Evolutionary conservation across 176 grass and related monocot genomes (phyloP), one percentile per base, ranked within the genome.

Genomic region (Hyparrhenia diplandra): DNA sequence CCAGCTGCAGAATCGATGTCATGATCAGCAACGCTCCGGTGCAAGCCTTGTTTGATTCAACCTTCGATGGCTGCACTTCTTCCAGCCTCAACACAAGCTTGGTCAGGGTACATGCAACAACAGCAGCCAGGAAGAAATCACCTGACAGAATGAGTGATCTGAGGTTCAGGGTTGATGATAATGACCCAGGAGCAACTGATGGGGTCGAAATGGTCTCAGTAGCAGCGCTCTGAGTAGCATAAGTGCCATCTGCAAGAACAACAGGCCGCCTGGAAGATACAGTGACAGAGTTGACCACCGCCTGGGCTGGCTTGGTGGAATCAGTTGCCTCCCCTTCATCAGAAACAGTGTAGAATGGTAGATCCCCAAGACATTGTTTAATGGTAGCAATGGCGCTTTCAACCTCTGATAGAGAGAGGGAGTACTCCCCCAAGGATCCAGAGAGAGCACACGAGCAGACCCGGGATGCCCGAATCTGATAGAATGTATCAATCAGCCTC

Each of bases 351-450:
- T 85, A 91, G 51, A 91, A 94, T n/a, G 92, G 92, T 10, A 94
- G 68, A 52, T 94, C 84, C 1, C 92, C 92, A 57, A 94, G 75
- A 54, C 89, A 89, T 43, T 94, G 92, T 37, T 85, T 94, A 72
- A 94, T 94, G 35, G 89, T 89, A 32, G 86, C 35, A 45, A 94
- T 83, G 45, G 92, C 84, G 2, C 84, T 84, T 73, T 94, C 86
- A 1, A 91, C 92, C 84, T 94, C 92, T 41, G 92, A 84, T 39
- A 89, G 77, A 0, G 84, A 91, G 62, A 94, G 89, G 58, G 92
- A 94, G 78, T 94, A 94, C 74, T 94, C 92, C 2, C n/a, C 92
- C 92, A 43, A 94, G 85, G 60, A 94, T 94, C 92, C 92, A 94
- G 36, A 94, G n/a, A n/a, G 78, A 14, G 92, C 86, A 1, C 84